Percentiles rank a stretch among this genome's conserved stretches.
phyloP scores from a whole-genome alignment of 306 rosid species.

The Cajanus cajan region DNA sequence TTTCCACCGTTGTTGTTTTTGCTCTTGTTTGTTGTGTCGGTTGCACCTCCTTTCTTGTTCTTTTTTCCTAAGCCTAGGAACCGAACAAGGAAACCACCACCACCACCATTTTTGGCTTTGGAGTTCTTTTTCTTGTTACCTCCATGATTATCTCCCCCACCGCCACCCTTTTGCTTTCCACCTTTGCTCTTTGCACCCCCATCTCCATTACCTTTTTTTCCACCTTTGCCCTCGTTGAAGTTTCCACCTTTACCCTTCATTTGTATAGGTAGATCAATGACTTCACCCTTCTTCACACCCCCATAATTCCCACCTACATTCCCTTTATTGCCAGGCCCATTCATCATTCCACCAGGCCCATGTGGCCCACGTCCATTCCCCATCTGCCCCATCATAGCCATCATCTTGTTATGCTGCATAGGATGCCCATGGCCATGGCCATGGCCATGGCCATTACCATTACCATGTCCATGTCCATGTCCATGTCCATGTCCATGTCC shows the following conservation, averaged over 20 bases:
- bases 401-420: slow-evolving; percentile 42
- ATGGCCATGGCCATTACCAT: background rate
- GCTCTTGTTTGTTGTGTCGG: slow-evolving; percentile 21
- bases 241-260: slow-evolving; percentile 57
- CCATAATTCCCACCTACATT: slow-evolving; percentile 44
- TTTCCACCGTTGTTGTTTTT: slow-evolving; percentile 38
- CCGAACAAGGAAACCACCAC: slow-evolving; percentile 38
- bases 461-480: slow-evolving; percentile 25
- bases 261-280: slow-evolving; percentile 54
- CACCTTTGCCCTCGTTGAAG: slow-evolving; percentile 46
- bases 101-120: slow-evolving; percentile 47
- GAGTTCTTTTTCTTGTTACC: slow-evolving; percentile 34
- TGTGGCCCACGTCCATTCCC: slow-evolving; percentile 52
- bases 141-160: slow-evolving; percentile 34
- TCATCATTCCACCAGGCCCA: slow-evolving; percentile 56
- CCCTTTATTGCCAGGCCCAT: slow-evolving; percentile 52
- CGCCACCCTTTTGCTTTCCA: slow-evolving; percentile 47
- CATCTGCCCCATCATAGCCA: slow-evolving; percentile 47
- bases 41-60: slow-evolving; percentile 47
- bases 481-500: slow-evolving; percentile 41
- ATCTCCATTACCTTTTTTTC: slow-evolving; percentile 36
- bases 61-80: slow-evolving; percentile 61
- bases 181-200: slow-evolving; percentile 50
- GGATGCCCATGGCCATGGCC: slow-evolving; percentile 51
- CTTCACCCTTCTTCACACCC: slow-evolving; percentile 65